Evolutionary conservation across 352 stramenopile species (phyloP).

Genomic region (Plasmopara muralis): DNA sequence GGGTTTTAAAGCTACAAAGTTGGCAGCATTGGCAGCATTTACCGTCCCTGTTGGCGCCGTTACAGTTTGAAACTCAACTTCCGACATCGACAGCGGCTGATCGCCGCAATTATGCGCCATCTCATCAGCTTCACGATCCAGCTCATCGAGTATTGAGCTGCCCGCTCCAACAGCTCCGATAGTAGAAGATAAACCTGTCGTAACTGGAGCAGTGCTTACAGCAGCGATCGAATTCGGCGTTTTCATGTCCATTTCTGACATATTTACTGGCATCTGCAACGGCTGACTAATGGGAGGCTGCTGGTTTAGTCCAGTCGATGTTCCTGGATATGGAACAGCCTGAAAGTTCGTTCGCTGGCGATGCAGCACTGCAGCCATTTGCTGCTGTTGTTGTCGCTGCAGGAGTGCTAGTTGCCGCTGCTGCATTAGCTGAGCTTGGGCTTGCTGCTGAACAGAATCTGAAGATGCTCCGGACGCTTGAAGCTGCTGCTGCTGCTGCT

Average conservation of each 20-base stretch:
- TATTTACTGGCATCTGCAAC: slow-evolving; percentile 50
- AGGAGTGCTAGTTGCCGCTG: slow-evolving; percentile 56
- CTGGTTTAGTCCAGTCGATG: slow-evolving; percentile 29
- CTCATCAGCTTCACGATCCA: slow-evolving; percentile 80
- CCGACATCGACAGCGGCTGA: slow-evolving; percentile 74
- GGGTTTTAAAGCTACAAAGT: slow-evolving; percentile 23
- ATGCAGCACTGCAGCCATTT: slow-evolving; percentile 69
- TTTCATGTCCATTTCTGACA: slow-evolving; percentile 33
- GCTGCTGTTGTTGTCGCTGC: slow-evolving; percentile 63
- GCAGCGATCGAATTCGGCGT: slow-evolving; percentile 15
- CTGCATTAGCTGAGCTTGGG: slow-evolving; percentile 44
- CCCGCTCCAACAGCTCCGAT: slow-evolving; percentile 24
- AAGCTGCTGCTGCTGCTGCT: slow-evolving; percentile 27
- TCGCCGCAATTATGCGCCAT: slow-evolving; percentile 82
- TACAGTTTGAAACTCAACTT: slow-evolving; percentile 60
- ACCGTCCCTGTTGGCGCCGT: slow-evolving; percentile 27
- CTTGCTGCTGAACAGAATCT: slow-evolving; percentile 35
- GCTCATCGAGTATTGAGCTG: slow-evolving; percentile 79
- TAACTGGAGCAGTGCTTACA: slow-evolving; percentile 17
- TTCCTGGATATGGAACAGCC: slow-evolving; percentile 48
- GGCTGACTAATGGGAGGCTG: slow-evolving; percentile 36
- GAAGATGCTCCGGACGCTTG: slow-evolving; percentile 35
- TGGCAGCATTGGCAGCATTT: slow-evolving; percentile 23
- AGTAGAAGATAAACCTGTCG: slow-evolving; percentile 6
- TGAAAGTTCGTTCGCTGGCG: slow-evolving; percentile 58